Evolutionary conservation across 2,329 filamentous ascomycete genomes (phyloP).

Genomic region (Fusarium oxysporum): DNA sequence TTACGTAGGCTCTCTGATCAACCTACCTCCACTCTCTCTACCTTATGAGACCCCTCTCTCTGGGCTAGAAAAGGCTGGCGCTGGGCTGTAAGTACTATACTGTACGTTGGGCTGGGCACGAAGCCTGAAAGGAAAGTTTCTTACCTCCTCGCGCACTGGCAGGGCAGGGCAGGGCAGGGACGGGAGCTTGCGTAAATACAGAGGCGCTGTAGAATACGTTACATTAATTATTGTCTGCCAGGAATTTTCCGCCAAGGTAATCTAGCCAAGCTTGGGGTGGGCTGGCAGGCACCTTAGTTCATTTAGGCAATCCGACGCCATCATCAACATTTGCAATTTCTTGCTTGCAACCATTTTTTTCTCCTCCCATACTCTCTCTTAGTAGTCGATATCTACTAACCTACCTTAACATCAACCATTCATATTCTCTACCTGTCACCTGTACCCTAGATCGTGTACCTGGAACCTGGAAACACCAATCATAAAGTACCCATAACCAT

Average conservation of each 20-base stretch:
- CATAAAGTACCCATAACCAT: not conserved
- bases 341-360: conserved; percentile 17
- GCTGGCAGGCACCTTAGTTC: conserved; percentile 1
- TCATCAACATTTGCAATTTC: conserved; percentile 37
- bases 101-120: not conserved
- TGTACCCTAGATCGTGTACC: conserved; percentile 12
- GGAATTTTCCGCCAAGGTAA: conserved; percentile 36
- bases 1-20: conserved; percentile 48
- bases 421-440: conserved; percentile 1
- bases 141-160: not conserved
- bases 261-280: conserved; percentile 16
- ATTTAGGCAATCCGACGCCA: conserved; percentile 43
- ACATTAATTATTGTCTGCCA: conserved; percentile 2
- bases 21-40: not conserved
- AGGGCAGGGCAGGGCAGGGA: not conserved
- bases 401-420: conserved; percentile 2
- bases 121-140: conserved; percentile 23
- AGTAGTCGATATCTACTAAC: conserved; percentile 11
- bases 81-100: not conserved
- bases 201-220: not conserved
- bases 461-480: conserved; percentile 20
- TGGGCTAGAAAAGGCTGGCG: not conserved
- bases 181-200: not conserved
- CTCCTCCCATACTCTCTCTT: not conserved
- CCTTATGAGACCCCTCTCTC: conserved; percentile 22